A percentile compares a stretch with the other conserved stretches of the same genome.
Evolutionary conservation across 177 flowering plant species (phyloP).

Genomic region (Vitis hybrid): DNA sequence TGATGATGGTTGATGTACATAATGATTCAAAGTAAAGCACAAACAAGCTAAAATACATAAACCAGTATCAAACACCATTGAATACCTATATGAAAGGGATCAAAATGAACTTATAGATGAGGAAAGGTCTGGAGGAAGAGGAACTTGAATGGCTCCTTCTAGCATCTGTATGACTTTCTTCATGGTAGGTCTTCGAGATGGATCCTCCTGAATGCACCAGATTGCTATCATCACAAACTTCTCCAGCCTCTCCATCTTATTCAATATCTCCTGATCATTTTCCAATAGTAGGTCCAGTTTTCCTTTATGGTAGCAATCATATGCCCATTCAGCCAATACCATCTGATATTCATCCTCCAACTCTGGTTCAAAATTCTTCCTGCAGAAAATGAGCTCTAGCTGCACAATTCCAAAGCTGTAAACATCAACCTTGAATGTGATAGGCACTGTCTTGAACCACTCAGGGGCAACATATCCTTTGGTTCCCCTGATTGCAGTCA

Average conservation of each 20-base stretch:
- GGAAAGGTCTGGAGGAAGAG: neutral
- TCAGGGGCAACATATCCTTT: slow-evolving; percentile 62
- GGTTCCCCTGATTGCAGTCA: slow-evolving; percentile 45
- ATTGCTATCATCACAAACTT: slow-evolving; percentile 43
- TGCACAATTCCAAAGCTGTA: slow-evolving; percentile 52
- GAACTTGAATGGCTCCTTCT: slow-evolving; percentile 17
- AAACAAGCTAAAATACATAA: too few relatives aligned
- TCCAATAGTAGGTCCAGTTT: slow-evolving; percentile 28
- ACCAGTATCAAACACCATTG: neutral
- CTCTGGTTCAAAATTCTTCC: slow-evolving; percentile 23
- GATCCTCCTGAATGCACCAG: slow-evolving; percentile 54
- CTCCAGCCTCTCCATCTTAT: slow-evolving; percentile 25
- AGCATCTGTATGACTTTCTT: slow-evolving; percentile 27
- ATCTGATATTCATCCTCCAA: slow-evolving; percentile 1
- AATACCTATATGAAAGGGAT: too few relatives aligned
- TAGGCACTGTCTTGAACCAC: slow-evolving; percentile 39
- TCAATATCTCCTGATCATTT: slow-evolving; percentile 36
- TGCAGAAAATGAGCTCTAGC: slow-evolving; percentile 47
- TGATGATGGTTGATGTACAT: too few relatives aligned
- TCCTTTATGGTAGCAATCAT: slow-evolving; percentile 35
- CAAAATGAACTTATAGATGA: too few relatives aligned
- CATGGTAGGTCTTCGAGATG: slow-evolving; percentile 35
- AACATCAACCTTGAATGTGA: slow-evolving; percentile 47
- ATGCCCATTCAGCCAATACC: slow-evolving; percentile 45
- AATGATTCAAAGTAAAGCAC: too few relatives aligned